A percentile compares a stretch with the other conserved stretches of the same genome.
Conservation (phyloP, 2,329 filamentous ascomycete genomes). For the Microascus cirrosus region DNA sequence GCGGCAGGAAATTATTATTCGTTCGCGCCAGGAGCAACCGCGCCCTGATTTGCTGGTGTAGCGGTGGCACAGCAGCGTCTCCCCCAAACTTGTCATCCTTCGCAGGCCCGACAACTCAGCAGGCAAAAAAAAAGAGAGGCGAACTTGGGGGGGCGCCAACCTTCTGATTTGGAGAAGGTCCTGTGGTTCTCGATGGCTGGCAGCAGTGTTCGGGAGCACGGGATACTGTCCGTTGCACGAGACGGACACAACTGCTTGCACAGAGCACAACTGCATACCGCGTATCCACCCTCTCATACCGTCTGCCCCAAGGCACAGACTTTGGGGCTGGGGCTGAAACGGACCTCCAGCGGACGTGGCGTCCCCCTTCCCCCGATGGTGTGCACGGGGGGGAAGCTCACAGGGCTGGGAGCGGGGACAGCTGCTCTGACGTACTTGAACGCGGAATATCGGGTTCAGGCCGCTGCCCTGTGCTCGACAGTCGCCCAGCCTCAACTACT, state of each 20-base stretch:
- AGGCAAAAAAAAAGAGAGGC: no score
- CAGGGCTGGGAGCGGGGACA: neutral
- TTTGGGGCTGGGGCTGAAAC: neutral
- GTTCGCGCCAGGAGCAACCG: neutral
- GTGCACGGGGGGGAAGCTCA: neutral
- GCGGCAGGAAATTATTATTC: neutral
- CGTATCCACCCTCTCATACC: neutral
- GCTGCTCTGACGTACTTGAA: no score
- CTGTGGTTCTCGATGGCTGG: no score
- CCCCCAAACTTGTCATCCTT: neutral
- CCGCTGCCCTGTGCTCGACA: neutral
- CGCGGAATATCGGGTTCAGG: no score
- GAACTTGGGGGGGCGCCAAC: no score
- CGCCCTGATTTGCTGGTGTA: neutral
- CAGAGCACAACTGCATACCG: no score
- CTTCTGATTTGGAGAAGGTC: no score
- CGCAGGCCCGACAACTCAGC: neutral
- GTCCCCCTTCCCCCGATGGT: neutral
- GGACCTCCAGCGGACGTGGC: neutral
- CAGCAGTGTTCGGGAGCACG: no score
- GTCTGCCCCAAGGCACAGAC: neutral
- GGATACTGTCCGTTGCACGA: no score
- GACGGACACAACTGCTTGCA: no score
- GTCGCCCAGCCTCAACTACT: neutral
- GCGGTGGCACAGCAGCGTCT: neutral